phyloP scores from a whole-genome alignment of 768 basidiomycete species.

The Crassisporium funariophilum region DNA sequence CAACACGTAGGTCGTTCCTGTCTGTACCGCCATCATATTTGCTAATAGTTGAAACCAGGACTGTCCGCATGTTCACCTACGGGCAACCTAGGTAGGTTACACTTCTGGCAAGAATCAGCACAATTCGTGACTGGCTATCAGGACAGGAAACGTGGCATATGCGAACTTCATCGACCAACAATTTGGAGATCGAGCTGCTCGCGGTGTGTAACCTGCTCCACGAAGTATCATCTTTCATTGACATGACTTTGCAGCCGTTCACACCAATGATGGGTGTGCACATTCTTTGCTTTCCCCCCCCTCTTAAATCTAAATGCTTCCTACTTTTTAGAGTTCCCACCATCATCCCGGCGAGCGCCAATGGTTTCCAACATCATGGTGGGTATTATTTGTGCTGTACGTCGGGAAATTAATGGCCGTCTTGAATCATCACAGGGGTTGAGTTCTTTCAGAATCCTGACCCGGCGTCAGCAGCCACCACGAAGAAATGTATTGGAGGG shows the following conservation, averaged over 20 bases:
- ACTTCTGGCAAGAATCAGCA: conserved; percentile 10
- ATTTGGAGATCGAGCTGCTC: conserved; percentile 37
- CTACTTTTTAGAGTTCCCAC: conserved; percentile 44
- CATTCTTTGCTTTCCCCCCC: too few relatives aligned
- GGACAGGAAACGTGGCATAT: conserved; percentile 37
- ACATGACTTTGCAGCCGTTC: not conserved
- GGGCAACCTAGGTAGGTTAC: conserved; percentile 46
- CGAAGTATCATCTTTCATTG: not conserved
- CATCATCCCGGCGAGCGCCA: conserved; percentile 39
- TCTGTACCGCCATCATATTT: not conserved
- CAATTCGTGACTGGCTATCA: not conserved
- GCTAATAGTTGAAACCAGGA: conserved; percentile 16
- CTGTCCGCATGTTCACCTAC: conserved; percentile 44
- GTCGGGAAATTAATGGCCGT: not conserved
- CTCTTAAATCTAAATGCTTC: too few relatives aligned
- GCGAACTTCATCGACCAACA: conserved; percentile 39
- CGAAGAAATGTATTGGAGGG: conserved; percentile 38
- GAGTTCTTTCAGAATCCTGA: conserved; percentile 47
- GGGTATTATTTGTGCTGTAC: not conserved
- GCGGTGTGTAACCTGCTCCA: conserved; percentile 30
- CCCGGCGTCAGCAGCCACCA: conserved; percentile 38
- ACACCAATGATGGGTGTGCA: conserved; percentile 42
- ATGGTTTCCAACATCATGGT: conserved; percentile 54
- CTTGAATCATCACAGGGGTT: conserved; percentile 29
- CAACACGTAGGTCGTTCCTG: conserved; percentile 25